Percentiles rank a stretch among this genome's conserved stretches.
These are phyloP conservation scores for Anthracocystis setariae DNA, from an alignment of 1,284 basidiomycete species.

Conservation along the genomic window DNA sequence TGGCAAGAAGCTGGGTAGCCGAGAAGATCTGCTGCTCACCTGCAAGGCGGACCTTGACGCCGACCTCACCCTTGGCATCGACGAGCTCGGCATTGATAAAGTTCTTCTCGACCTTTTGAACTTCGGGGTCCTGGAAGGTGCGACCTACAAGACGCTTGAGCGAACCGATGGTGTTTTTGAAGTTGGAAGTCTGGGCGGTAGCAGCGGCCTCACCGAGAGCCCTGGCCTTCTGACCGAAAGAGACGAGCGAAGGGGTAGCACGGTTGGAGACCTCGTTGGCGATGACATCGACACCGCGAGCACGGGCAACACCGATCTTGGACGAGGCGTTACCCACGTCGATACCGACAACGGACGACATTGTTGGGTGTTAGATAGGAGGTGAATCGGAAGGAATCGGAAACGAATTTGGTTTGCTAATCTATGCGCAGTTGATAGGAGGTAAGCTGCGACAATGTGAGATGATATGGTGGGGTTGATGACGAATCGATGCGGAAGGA, in stretches of 20 bases:
- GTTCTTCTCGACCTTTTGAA: constrained; percentile 65
- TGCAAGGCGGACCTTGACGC: constrained; percentile 65
- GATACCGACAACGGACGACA: constrained; percentile 65
- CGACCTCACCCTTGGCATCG: constrained; percentile 65
- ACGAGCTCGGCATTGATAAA: constrained; percentile 67
- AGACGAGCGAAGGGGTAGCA: constrained; percentile 65
- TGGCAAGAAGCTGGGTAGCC: constrained; percentile 66
- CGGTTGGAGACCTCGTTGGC: constrained; percentile 67
- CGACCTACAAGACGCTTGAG: constrained; percentile 66
- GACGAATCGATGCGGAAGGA: constrained; percentile 11
- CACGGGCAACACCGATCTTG: constrained; percentile 66
- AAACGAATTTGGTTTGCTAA: too few species aligned
- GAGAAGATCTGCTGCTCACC: constrained; percentile 65
- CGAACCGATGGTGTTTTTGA: constrained; percentile 67
- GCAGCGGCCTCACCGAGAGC: constrained; percentile 66
- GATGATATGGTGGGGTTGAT: constrained; percentile 5
- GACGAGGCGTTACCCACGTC: constrained; percentile 64
- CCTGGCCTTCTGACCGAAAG: constrained; percentile 65
- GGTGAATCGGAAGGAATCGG: not conserved
- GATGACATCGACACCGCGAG: constrained; percentile 65
- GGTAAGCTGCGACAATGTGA: constrained; percentile 1
- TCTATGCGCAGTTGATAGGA: too few species aligned
- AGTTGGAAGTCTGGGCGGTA: constrained; percentile 67
- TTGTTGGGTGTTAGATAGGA: constrained; percentile 21
- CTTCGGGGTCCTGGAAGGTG: constrained; percentile 58